Base-by-base conservation (phyloP, 2,329 filamentous ascomycete species). In the Thelonectria blattea region DNA sequence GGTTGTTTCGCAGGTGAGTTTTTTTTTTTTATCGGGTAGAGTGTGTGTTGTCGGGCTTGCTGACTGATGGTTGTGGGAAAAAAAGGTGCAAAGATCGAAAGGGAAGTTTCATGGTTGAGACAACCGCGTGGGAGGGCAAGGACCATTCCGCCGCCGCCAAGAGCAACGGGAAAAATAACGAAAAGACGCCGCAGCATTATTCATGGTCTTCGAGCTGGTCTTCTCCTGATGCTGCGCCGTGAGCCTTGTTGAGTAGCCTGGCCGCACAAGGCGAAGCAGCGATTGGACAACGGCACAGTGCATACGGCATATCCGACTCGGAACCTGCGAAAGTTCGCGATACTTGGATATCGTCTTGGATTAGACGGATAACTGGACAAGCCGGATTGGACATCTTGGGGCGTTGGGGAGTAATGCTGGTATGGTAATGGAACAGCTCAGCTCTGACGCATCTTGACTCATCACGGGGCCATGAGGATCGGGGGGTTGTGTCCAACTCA, bases 101-200 rank as follows among this genome's bases (percentile, higher is more conserved):
- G 14, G 84, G 83, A 5, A 76, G 60, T 8, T 89, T 89, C 67
- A 82, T 79, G 72, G 83, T 88, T 45, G 87, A 89, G 75, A 89
- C 87, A 22, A 89, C 87, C 12, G 79, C 81, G 45, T 89, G 86
- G 86, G 86, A 89, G 74, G 79, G 73, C 61, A 72, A 70, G 60
- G 66, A 65, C 47, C 65, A 64, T 64, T 48, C 59, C 50, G 34
- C 50, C 50, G 22, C 8, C 8, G 47, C 37, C 22, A 50, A 20
- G 14, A 65, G 45, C 47, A 65, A 60, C 49, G 51, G 41, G 39
- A 60, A 54, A 47, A 63, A 58, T 56, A 65, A 64, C 51, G 59
- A 56, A 49, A 52, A 64, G 7, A 39, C 61, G 46, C 67, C 65
- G 54, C 68, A 66, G 47, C 70, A 71, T 54, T 69, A 67, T 17